A percentile compares a stretch with the other conserved stretches of the same genome.
Evolutionary conservation across 768 basidiomycete genomes (phyloP).

Genomic region (Collybia mongolica): DNA sequence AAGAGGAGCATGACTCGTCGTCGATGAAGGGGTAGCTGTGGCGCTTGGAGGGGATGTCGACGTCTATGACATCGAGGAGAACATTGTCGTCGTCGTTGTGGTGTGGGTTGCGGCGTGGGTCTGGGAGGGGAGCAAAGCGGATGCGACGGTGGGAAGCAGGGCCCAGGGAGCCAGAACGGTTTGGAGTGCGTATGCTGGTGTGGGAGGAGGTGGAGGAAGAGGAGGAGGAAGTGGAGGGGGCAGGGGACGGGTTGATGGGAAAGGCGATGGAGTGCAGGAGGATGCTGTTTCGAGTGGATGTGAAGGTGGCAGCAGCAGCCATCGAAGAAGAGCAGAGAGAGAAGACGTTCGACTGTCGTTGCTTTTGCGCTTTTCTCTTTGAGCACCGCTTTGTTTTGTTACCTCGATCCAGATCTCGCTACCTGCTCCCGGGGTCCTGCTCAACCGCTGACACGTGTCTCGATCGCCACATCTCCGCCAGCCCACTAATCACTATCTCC

Average conservation of each 20-base stretch:
- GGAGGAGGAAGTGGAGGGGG: slow-evolving; percentile 12
- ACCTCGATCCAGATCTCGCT: slow-evolving; percentile 6
- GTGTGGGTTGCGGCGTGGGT: slow-evolving; percentile 46
- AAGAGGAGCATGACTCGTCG: slow-evolving; percentile 8
- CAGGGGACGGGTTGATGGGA: neutral
- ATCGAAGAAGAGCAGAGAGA: no score
- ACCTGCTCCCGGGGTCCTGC: slow-evolving; percentile 17
- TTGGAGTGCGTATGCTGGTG: neutral
- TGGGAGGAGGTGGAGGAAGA: slow-evolving; percentile 13
- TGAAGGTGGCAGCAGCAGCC: no score
- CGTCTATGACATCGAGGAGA: slow-evolving; percentile 30
- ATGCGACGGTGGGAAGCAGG: slow-evolving; percentile 37
- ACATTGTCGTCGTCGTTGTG: slow-evolving; percentile 34
- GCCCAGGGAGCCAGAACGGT: slow-evolving; percentile 1
- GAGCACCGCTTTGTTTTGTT: slow-evolving; percentile 5
- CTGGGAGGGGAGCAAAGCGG: slow-evolving; percentile 85
- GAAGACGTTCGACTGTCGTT: no score
- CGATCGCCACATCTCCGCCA: slow-evolving; percentile 10
- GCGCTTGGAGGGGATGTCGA: slow-evolving; percentile 22
- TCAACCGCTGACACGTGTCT: slow-evolving; percentile 9
- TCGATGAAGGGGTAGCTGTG: slow-evolving; percentile 3
- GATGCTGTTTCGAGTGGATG: slow-evolving; percentile 3
- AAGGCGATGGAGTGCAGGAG: neutral
- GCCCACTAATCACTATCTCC: slow-evolving; percentile 3
- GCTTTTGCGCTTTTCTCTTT: no score